phyloP scores from a whole-genome alignment of 441 rosid species.

The Adansonia gregorii region DNA sequence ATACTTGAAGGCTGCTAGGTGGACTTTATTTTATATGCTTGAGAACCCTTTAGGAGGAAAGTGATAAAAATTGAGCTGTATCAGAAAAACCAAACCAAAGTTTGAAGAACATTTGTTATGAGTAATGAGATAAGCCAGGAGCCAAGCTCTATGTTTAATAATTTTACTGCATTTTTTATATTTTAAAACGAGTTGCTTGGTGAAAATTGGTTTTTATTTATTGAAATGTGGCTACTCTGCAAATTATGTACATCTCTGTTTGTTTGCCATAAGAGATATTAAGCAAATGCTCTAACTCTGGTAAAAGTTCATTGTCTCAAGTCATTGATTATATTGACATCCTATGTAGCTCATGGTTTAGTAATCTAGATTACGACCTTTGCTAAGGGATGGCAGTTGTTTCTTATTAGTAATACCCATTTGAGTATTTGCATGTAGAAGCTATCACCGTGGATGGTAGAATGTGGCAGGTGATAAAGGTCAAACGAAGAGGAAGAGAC shows the following conservation, averaged over 20 bases:
- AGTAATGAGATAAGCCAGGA: neutral
- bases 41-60: no score
- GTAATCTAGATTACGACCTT: neutral
- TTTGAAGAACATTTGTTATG: neutral
- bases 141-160: neutral
- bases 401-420: conserved; percentile 9
- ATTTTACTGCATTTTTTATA: neutral
- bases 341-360: neutral
- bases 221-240: neutral
- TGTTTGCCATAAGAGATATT: neutral
- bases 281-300: neutral
- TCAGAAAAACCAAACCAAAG: no score
- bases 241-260: neutral
- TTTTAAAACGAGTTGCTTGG: neutral
- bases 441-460: neutral
- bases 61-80: no score
- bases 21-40: no score
- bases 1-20: no score
- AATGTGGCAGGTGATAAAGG: neutral
- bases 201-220: neutral
- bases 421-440: neutral
- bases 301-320: neutral
- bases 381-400: neutral
- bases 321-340: neutral
- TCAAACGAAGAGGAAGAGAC: neutral